Evolutionary conservation across 305 asterid genomes (phyloP).

Genomic region (Striga hermonthica): DNA sequence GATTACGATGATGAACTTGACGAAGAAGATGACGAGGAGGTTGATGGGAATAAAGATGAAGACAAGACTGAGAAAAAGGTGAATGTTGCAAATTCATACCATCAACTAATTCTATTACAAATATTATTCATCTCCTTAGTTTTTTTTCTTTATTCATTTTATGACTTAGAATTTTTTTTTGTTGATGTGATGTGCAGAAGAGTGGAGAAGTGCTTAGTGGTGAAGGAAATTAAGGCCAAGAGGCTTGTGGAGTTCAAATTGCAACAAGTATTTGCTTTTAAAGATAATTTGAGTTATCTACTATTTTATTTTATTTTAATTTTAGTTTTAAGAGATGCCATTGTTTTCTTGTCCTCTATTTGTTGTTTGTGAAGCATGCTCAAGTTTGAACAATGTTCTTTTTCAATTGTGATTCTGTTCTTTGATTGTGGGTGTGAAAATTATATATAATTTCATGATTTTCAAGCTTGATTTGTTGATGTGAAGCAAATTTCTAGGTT

Average conservation of each 20-base stretch:
- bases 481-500: no score
- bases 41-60: constrained; percentile 46
- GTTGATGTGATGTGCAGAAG: constrained; percentile 43
- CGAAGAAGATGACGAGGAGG: constrained; percentile 56
- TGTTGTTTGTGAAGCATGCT: no score
- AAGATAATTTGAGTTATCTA: no score
- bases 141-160: background rate
- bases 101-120: background rate
- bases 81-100: background rate
- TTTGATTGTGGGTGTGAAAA: no score
- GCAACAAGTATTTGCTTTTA: constrained; percentile 40
- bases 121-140: background rate
- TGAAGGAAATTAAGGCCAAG: constrained; percentile 63
- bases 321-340: no score
- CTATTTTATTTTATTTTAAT: no score
- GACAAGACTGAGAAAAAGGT: constrained; percentile 59
- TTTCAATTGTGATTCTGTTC: no score
- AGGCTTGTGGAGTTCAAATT: constrained; percentile 79
- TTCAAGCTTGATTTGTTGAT: no score
- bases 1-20: constrained; percentile 62
- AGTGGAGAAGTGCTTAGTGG: constrained; percentile 46
- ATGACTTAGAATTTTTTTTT: constrained; percentile 4
- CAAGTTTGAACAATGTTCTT: no score
- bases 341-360: no score
- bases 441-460: no score